These are phyloP conservation scores for Astragalus membranaceus DNA, from an alignment of 306 rosid species.

Conservation along the genomic window DNA sequence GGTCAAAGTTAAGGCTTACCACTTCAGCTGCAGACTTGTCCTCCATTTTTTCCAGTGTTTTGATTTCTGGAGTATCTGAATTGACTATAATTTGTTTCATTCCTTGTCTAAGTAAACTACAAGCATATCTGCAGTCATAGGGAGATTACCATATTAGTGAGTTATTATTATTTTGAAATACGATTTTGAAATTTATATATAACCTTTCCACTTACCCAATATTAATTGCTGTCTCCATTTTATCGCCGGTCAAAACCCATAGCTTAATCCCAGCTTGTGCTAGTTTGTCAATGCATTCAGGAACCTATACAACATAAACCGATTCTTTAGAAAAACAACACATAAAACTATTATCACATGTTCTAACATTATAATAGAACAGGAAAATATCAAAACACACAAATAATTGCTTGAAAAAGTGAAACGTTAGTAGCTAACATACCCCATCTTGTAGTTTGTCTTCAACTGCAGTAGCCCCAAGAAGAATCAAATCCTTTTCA, in stretches of 20 bases:
- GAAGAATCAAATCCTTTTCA: conserved; percentile 88
- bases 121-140: conserved; percentile 59
- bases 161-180: not conserved
- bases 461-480: conserved; percentile 99
- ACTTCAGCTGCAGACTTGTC: conserved; percentile 51
- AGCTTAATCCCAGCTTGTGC: conserved; percentile 99
- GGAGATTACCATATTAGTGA: not conserved
- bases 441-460: conserved; percentile 98
- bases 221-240: conserved; percentile 99
- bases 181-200: conserved; percentile 4
- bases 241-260: conserved; percentile 99
- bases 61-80: conserved; percentile 75
- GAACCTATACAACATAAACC: conserved; percentile 55
- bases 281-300: conserved; percentile 97
- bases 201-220: conserved; percentile 55
- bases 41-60: conserved; percentile 69
- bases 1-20: conserved; percentile 36
- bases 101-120: conserved; percentile 96
- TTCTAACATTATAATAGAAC: not conserved
- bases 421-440: conserved; percentile 9
- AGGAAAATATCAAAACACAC: not conserved
- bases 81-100: conserved; percentile 84
- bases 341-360: not conserved
- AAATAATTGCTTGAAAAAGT: not conserved
- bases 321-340: conserved; percentile 15